Conservation (phyloP, 2,329 filamentous ascomycete genomes). For the Ophiocordyceps camponoti-rufipedis region DNA sequence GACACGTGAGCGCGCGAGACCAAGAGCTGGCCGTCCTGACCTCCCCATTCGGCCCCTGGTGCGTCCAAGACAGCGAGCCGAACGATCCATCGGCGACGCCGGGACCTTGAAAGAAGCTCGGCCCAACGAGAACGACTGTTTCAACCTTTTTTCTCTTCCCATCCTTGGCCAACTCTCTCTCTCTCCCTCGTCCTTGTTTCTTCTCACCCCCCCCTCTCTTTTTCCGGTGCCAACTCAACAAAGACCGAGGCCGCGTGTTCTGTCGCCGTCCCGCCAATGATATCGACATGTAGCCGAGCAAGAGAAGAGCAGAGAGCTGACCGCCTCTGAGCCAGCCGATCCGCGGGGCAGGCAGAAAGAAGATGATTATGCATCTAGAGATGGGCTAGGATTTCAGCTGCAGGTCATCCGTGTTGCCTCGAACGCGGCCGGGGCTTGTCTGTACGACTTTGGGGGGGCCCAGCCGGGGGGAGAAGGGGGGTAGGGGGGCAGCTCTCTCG, state of each 20-base stretch:
- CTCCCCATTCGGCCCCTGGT: background rate
- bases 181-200: background rate
- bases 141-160: background rate
- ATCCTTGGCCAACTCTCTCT: background rate
- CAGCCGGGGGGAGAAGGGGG: background rate
- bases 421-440: conserved; percentile 3
- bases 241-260: background rate
- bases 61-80: conserved; percentile 1
- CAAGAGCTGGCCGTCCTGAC: background rate
- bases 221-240: background rate
- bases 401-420: conserved; percentile 1
- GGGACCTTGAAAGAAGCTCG: background rate
- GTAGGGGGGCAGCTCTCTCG: background rate
- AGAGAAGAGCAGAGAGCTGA: background rate
- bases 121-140: background rate
- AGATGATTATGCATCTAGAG: conserved; percentile 1
- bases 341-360: conserved; percentile 1
- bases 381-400: conserved; percentile 2
- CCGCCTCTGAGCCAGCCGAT: conserved; percentile 1
- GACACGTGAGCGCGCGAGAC: conserved; percentile 2
- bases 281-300: conserved; percentile 3
- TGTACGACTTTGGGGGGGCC: conserved; percentile 4
- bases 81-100: conserved; percentile 2
- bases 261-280: conserved; percentile 2
- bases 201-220: background rate